phyloP scores from a whole-genome alignment of 192 early-diverging fungal genomes.

The Linnemannia hyalina region DNA sequence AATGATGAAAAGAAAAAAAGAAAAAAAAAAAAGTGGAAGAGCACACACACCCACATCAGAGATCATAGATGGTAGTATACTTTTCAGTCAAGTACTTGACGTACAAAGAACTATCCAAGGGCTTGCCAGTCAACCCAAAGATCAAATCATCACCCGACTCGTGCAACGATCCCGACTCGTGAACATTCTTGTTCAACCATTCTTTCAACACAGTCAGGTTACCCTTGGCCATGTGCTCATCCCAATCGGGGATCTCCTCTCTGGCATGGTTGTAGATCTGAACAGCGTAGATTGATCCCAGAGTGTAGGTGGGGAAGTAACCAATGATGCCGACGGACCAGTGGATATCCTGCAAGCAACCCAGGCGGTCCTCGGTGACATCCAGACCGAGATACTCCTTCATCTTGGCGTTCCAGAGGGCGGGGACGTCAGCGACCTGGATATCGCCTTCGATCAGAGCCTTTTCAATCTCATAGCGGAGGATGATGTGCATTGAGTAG shows the following conservation, averaged over 20 bases:
- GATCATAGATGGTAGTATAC: slow-evolving; percentile 53
- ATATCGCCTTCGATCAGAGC: slow-evolving; percentile 42
- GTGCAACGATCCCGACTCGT: slow-evolving; percentile 38
- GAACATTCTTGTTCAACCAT: slow-evolving; percentile 58
- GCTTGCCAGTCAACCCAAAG: slow-evolving; percentile 36
- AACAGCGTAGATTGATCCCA: slow-evolving; percentile 53
- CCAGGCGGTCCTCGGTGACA: slow-evolving; percentile 37
- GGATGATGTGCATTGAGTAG: slow-evolving; percentile 56
- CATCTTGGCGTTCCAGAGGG: slow-evolving; percentile 55
- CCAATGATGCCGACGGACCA: slow-evolving; percentile 55
- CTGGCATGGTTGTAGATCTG: slow-evolving; percentile 38
- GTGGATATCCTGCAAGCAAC: slow-evolving; percentile 58
- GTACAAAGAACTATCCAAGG: slow-evolving; percentile 33
- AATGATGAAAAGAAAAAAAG: too few relatives aligned
- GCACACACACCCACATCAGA: background rate
- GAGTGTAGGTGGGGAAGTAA: slow-evolving; percentile 60
- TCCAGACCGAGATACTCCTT: slow-evolving; percentile 57
- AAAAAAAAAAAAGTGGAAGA: too few relatives aligned
- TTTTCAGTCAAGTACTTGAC: slow-evolving; percentile 54
- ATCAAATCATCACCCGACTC: slow-evolving; percentile 55
- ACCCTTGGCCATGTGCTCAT: slow-evolving; percentile 49
- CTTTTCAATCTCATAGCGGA: slow-evolving; percentile 57
- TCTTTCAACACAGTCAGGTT: slow-evolving; percentile 53
- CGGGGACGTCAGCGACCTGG: slow-evolving; percentile 46
- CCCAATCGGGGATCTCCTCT: slow-evolving; percentile 41